Percentiles rank a stretch among this genome's conserved stretches.
phyloP scores from a whole-genome alignment of 257 asterid species.

The Verbascum thapsus region DNA sequence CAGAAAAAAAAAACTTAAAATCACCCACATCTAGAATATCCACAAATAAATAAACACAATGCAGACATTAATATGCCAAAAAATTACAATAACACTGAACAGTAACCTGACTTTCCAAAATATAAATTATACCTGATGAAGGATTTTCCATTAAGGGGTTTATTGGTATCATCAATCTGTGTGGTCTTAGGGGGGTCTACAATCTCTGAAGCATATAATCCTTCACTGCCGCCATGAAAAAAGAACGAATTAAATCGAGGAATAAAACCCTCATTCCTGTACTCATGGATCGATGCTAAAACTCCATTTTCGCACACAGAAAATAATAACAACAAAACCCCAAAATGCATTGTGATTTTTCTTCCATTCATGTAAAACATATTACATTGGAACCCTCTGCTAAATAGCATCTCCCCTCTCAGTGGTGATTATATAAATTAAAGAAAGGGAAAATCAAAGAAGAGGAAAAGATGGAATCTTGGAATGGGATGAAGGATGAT shows the following conservation, averaged over 20 bases:
- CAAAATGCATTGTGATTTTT: constrained; percentile 32
- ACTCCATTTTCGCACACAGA: constrained; percentile 45
- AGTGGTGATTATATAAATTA: too few relatives aligned
- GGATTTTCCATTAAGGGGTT: constrained; percentile 84
- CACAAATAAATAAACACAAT: background rate
- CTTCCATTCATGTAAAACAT: too few relatives aligned
- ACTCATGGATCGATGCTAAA: constrained; percentile 92
- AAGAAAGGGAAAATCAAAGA: too few relatives aligned
- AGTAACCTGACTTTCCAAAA: background rate
- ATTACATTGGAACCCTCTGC: too few relatives aligned
- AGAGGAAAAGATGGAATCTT: too few relatives aligned
- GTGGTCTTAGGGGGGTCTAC: constrained; percentile 41
- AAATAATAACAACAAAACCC: constrained; percentile 40
- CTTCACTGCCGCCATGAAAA: constrained; percentile 92
- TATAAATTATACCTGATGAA: constrained; percentile 66
- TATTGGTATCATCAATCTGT: constrained; percentile 50
- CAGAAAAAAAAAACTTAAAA: constrained; percentile 21
- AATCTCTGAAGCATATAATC: constrained; percentile 83
- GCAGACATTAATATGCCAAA: too few relatives aligned
- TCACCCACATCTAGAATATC: constrained; percentile 17
- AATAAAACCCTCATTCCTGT: constrained; percentile 53
- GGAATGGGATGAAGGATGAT: too few relatives aligned
- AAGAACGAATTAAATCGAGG: constrained; percentile 9
- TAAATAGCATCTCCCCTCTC: too few relatives aligned
- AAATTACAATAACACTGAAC: background rate